Evolutionary conservation across 768 basidiomycete species (phyloP), one percentile per base, ranked within the genome.

Genomic region (Gloeopeniophorella convolvens): DNA sequence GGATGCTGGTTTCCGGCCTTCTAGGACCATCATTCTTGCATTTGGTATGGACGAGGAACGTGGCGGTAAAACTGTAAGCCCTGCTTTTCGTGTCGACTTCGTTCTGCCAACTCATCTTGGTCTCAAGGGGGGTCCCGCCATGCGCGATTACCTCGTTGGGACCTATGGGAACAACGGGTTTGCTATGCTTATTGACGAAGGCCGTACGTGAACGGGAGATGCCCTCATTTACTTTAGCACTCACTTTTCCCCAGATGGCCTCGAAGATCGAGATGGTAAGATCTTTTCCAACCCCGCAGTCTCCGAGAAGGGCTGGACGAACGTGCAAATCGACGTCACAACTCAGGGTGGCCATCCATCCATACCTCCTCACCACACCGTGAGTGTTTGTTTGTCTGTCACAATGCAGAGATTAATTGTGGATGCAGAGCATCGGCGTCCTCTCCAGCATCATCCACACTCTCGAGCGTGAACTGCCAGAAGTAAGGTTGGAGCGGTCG

Each of bases 1-100:
- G 5, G 67, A 68, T 15, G 71, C 77, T 12, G 77, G 74, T 3
- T 90, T 82, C 65, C 62, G 74, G 46, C 89, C 90, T 15, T 70
- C 71, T 2, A 72, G 88, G 41, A 79, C 75, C 1, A 65, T 84
- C 18, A 76, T 67, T 10, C 51, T 69, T 10, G 62, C 67, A 2
- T 68, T 61, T 51, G 67, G 62, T 1, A 50, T 58, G 12, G 59
- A 60, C 33, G 58, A 61, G 46, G 57, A 60, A 23, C 37, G 52
- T 1, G 42, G 44, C 20, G 58, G 57, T 3, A 11, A 15, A 8
- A 21, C 50, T 40, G 59, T 58, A 36, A 10, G 40, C 47, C 15
- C 26, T n/a, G 2, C 8, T 18, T 48, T 43, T 39, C 20, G 15
- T 23, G 16, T 4, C 23, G 20, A 45, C 15, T 15, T 32, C 15